Evolutionary conservation across 352 stramenopile genomes (phyloP).

Genomic region (Globisporangium takayamanum): DNA sequence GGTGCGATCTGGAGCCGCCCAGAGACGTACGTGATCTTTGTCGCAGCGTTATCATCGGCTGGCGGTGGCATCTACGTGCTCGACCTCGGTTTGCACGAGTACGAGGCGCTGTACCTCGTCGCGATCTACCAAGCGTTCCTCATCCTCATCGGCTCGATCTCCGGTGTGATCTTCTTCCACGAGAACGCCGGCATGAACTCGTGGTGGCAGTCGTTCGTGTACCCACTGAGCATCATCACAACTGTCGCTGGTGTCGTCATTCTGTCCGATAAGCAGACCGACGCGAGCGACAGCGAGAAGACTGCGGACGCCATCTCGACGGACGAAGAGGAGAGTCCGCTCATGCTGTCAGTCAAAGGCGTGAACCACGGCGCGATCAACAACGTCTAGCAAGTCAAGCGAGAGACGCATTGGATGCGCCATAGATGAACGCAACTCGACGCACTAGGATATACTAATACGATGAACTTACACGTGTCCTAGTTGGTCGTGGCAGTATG

Average conservation of each 20-base stretch:
- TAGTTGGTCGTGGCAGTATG: not conserved
- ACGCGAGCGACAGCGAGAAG: conserved; percentile 38
- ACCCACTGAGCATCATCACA: conserved; percentile 70
- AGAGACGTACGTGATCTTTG: conserved; percentile 77
- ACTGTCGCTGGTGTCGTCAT: conserved; percentile 77
- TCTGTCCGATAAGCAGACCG: conserved; percentile 73
- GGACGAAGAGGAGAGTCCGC: conserved; percentile 38
- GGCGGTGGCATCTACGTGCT: conserved; percentile 79
- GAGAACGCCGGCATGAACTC: conserved; percentile 77
- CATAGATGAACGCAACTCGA: conserved; percentile 6
- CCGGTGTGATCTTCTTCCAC: conserved; percentile 85
- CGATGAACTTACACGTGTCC: conserved; percentile 6
- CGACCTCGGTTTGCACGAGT: conserved; percentile 68
- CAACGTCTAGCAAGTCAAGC: conserved; percentile 10
- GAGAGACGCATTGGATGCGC: not conserved
- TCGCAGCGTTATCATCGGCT: conserved; percentile 48
- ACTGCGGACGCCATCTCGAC: conserved; percentile 26
- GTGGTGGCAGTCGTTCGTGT: conserved; percentile 76
- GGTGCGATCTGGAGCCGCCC: conserved; percentile 50
- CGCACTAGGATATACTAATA: conserved; percentile 11
- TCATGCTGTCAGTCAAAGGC: conserved; percentile 31
- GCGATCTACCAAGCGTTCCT: conserved; percentile 83
- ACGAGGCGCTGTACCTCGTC: conserved; percentile 83
- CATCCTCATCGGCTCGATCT: conserved; percentile 81
- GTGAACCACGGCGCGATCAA: conserved; percentile 34